Percentiles rank a stretch among this genome's conserved stretches.
Evolutionary conservation across 768 basidiomycete species (phyloP).

Genomic region (Pleurotus sapidus): DNA sequence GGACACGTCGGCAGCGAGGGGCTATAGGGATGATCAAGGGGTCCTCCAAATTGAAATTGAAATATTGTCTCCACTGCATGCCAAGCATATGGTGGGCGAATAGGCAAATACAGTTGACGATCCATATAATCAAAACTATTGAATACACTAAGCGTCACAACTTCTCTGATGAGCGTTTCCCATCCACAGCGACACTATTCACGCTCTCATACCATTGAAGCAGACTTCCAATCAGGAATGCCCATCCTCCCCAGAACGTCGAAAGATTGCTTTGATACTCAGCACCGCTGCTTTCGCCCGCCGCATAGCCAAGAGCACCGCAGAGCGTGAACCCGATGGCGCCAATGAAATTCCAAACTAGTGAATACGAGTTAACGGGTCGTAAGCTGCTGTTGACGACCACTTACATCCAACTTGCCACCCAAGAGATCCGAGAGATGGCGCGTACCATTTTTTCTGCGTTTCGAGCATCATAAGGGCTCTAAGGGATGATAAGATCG

Average conservation of each 20-base stretch:
- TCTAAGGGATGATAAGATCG: slow-evolving; percentile 14
- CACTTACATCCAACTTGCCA: slow-evolving; percentile 49
- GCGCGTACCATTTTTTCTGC: slow-evolving; percentile 53
- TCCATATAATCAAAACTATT: no score
- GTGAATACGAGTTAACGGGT: background rate
- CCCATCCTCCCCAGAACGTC: slow-evolving; percentile 63
- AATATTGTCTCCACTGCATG: no score
- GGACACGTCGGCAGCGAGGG: no score
- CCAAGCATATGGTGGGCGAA: no score
- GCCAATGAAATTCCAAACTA: slow-evolving; percentile 61
- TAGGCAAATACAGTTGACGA: no score
- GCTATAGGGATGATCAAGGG: no score
- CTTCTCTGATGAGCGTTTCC: no score
- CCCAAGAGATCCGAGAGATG: slow-evolving; percentile 41
- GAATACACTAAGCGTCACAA: no score
- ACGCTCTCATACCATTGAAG: slow-evolving; percentile 54
- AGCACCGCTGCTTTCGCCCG: slow-evolving; percentile 23
- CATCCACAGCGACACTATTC: slow-evolving; percentile 27
- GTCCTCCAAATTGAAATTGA: no score
- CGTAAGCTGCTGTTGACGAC: no score
- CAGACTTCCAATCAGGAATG: slow-evolving; percentile 57
- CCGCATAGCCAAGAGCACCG: slow-evolving; percentile 52
- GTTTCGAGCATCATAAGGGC: slow-evolving; percentile 51
- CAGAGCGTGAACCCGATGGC: slow-evolving; percentile 56
- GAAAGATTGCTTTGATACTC: slow-evolving; percentile 50